Base-by-base conservation (phyloP, 805 yeast genomes). In the Novakomyces olei region DNA sequence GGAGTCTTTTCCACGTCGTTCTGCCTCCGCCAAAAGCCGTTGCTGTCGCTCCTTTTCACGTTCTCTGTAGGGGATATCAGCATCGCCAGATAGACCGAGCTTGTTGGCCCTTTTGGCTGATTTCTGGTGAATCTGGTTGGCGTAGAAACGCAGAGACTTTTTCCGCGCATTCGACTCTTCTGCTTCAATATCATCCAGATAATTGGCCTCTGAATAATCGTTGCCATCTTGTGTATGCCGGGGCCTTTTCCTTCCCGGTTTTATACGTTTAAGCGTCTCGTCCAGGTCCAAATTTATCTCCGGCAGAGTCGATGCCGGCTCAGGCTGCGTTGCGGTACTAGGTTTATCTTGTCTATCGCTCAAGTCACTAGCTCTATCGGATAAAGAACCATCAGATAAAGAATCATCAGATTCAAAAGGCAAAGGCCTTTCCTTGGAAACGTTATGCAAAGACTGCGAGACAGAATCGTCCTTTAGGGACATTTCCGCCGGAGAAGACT, bases 61-160 rank as follows among this genome's bases (percentile, higher is more conserved):
- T 54, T 85, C 96, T 44, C 68, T 71, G 53, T 88, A 85, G 12
- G 96, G 95, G 37, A 85, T 57, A 54, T 85, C 98, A 39, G 66
- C 65, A 51, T 85, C 98, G 44, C 96, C 98, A 29, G 68, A 61
- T 39, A 58, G 65, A 30, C 72, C 72, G 6, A 16, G n/a, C 17
- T 22, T 15, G 5, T 26, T 27, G 27, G 55, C 58, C 38, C 66
- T 65, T 51, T 73, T 74, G 42, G 61, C 60, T 16, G 48, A 32
- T 33, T 72, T 73, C 55, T 83, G 92, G 51, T 81, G 94, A 52
- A 88, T 83, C 54, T 85, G 83, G 37, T 96, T 78, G 1, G 98
- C 88, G 63, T 88, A 88, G 69, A 88, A 88, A 38, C 96, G 72
- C 45, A 88, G 66, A 2, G 92, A 65, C 48, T 68, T 69, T 59